A percentile compares a stretch with the other conserved stretches of the same genome.
Conservation (phyloP, 257 asterid species). For the Solanum chiquidenum region DNA sequence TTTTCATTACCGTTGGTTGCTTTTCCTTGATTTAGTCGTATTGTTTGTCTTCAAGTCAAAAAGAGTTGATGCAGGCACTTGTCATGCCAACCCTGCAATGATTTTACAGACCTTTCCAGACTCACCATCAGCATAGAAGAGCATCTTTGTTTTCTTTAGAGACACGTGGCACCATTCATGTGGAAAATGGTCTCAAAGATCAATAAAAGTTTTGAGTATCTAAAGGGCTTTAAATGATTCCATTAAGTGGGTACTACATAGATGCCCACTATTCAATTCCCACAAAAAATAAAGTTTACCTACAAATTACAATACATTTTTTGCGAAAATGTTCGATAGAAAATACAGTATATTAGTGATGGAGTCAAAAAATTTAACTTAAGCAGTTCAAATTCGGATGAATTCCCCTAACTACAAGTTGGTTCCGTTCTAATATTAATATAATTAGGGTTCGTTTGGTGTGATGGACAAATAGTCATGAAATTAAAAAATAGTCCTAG, state of each 20-base stretch:
- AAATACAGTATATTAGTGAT: no score
- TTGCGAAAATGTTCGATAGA: neutral
- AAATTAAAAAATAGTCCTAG: no score
- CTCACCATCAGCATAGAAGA: neutral
- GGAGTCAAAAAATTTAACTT: no score
- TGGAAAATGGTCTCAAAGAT: neutral
- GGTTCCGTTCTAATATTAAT: no score
- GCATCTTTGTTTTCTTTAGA: constrained; percentile 3
- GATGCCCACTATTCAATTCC: neutral
- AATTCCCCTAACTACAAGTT: no score
- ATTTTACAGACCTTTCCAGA: neutral
- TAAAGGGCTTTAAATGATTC: neutral
- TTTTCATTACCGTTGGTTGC: neutral
- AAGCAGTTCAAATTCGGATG: no score
- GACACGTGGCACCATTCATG: neutral
- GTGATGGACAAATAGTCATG: no score
- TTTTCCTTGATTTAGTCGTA: neutral
- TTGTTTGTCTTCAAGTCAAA: constrained; percentile 2
- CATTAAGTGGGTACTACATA: neutral
- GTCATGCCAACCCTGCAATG: neutral
- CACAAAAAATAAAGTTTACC: no score
- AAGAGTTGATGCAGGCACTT: neutral
- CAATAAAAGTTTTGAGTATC: neutral
- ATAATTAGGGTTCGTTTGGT: no score
- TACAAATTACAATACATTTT: no score